Evolutionary conservation across 768 basidiomycete genomes (phyloP), one percentile per base, ranked within the genome.

Genomic region (Phallus indusiatus): DNA sequence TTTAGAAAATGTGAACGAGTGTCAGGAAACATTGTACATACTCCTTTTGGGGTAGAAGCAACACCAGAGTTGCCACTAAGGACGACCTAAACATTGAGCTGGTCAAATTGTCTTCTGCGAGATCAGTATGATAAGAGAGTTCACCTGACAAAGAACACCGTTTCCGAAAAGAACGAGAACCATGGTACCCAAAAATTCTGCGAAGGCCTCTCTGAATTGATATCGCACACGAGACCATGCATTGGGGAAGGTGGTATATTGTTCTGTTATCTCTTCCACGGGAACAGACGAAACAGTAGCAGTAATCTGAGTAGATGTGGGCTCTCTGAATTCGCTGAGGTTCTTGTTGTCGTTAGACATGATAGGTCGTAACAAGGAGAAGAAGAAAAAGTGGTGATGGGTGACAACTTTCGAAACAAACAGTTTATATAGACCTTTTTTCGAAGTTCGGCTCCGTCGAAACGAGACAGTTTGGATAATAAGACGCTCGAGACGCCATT

Each of bases 181-280:
- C 67, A 67, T 67, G 5, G 67, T 67, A 16, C 67, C 67, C 16
- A 67, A 61, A 52, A 66, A 63, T 54, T 67, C 67, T 8, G 67
- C 67, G 46, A 67, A 67, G 10, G 67, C 65, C 36, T 67, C 67
- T 36, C 67, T 60, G 28, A 67, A 47, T 0, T 20, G 54, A 36
- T 18, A 48, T 62, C 56, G 47, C 34, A 21, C 33, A 5, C 34
- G 56, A 36, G 56, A 33, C 56, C 56, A 58, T 52, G 33, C 51
- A 42, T 58, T 58, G 34, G 56, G 56, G 36, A 28, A 58, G 10
- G 10, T 34, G 22, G 36, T 5, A 17, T 35, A 58, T 20, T 58
- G 47, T 6, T 18, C 48, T 28, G 20, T 58, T 9, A 35, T 24
- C 14, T 58, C 47, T 18, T 50, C 34, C 47, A 49, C 1, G 48